Evolutionary conservation across 2,329 filamentous ascomycete species (phyloP).

Genomic region (Verticillium isaacii): DNA sequence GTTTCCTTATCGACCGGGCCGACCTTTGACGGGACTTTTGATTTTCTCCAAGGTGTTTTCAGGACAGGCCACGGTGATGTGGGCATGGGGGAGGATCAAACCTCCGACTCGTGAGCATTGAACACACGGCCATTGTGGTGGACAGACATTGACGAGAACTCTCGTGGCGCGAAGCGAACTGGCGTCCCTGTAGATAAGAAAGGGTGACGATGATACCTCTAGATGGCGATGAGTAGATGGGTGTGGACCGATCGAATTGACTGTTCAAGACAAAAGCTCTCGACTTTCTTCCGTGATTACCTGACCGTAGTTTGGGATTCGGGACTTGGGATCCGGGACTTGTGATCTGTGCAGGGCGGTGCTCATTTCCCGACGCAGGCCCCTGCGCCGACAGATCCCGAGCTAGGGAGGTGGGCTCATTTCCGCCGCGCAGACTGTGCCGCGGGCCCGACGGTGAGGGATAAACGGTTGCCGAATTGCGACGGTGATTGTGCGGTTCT

Average conservation of each 20-base stretch:
- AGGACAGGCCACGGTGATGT: not conserved
- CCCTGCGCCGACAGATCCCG: not conserved
- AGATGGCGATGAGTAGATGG: not conserved
- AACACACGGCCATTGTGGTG: not conserved
- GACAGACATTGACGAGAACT: not conserved
- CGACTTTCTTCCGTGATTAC: not conserved
- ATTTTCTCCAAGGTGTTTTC: not conserved
- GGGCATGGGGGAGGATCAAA: not conserved
- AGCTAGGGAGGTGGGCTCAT: not conserved
- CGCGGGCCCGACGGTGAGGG: not conserved
- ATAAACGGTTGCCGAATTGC: not conserved
- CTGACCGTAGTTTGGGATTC: not conserved
- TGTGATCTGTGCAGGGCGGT: not conserved
- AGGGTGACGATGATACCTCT: not conserved
- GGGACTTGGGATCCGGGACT: not conserved
- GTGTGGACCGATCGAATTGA: not conserved
- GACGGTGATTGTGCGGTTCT: not conserved
- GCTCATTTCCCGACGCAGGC: not conserved
- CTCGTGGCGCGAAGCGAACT: not conserved
- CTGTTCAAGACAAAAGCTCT: not conserved
- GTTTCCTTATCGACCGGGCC: not conserved
- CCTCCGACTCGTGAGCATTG: not conserved
- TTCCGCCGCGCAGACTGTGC: not conserved
- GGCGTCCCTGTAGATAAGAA: not conserved
- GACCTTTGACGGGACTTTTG: not conserved